These are phyloP conservation scores for Auxenochlorella pyrenoidosa DNA, from an alignment of 139 green algal species.

Conservation along the genomic window DNA sequence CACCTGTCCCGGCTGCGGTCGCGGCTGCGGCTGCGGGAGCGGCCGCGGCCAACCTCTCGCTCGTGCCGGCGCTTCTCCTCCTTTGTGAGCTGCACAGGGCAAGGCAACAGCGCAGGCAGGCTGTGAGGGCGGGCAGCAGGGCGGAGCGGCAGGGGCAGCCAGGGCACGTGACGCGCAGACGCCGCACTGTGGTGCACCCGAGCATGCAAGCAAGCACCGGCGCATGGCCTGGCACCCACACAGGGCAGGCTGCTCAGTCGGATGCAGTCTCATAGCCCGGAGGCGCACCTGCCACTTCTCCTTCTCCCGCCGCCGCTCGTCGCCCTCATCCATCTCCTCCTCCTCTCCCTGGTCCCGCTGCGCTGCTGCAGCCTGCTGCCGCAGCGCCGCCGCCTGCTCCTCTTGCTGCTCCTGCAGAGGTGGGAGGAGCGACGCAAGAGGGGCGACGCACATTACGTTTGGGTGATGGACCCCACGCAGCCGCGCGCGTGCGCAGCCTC, in stretches of 20 bases:
- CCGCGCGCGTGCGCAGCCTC: no score
- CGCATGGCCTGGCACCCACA: no score
- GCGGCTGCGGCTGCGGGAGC: conserved; percentile 24
- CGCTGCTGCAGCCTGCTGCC: conserved; percentile 30
- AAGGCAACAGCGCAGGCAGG: background rate
- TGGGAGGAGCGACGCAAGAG: background rate
- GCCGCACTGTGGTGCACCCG: no score
- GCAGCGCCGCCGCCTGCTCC: conserved; percentile 37
- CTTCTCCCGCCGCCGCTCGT: conserved; percentile 20
- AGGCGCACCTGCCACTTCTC: conserved; percentile 19
- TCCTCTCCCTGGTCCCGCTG: conserved; percentile 10
- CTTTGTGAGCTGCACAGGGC: conserved; percentile 27
- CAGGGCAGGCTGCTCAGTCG: no score
- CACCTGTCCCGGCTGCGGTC: conserved; percentile 6
- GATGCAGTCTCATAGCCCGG: background rate
- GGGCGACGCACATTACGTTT: background rate
- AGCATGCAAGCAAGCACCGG: no score
- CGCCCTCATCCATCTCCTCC: background rate
- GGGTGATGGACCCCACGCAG: background rate
- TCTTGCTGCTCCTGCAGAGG: conserved; percentile 37
- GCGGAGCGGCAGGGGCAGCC: no score
- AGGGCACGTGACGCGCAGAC: no score
- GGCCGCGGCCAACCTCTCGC: conserved; percentile 35
- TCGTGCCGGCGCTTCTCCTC: conserved; percentile 39
- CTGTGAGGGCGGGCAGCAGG: no score